Percentiles rank a stretch among this genome's conserved stretches.
Conservation (phyloP, 2,329 filamentous ascomycete genomes). For the Trichoderma polysporum region DNA sequence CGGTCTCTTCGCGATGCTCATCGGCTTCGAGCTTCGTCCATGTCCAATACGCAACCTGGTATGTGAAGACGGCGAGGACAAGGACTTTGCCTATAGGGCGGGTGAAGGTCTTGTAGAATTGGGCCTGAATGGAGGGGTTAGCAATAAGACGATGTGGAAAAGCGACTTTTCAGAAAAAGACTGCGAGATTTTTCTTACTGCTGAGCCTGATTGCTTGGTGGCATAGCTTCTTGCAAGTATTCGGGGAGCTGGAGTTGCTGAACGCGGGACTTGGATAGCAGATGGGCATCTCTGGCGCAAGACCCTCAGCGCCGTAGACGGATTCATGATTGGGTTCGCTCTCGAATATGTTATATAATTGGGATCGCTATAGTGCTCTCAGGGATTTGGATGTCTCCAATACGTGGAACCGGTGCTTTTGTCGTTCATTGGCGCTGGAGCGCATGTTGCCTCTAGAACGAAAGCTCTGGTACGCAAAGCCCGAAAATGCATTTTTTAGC, state of each 20-base stretch:
- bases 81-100: slow-evolving; percentile 72
- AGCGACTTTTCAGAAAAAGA: background rate
- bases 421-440: background rate
- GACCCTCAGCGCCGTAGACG: background rate
- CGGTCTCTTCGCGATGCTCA: slow-evolving; percentile 61
- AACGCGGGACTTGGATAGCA: background rate
- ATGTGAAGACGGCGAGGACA: slow-evolving; percentile 72
- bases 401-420: background rate
- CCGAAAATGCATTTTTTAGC: background rate
- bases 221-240: slow-evolving; percentile 27
- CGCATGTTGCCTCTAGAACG: background rate
- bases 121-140: slow-evolving; percentile 44
- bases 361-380: background rate
- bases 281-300: background rate
- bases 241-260: background rate
- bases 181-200: slow-evolving; percentile 29
- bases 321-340: slow-evolving; percentile 2
- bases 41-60: slow-evolving; percentile 72
- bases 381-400: background rate
- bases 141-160: background rate
- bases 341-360: too few species aligned
- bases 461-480: background rate
- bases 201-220: slow-evolving; percentile 30
- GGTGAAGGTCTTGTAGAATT: slow-evolving; percentile 74
- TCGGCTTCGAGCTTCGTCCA: slow-evolving; percentile 75